Base-by-base conservation (phyloP, 768 basidiomycete species). In the Trichaptum fuscoviolaceum region DNA sequence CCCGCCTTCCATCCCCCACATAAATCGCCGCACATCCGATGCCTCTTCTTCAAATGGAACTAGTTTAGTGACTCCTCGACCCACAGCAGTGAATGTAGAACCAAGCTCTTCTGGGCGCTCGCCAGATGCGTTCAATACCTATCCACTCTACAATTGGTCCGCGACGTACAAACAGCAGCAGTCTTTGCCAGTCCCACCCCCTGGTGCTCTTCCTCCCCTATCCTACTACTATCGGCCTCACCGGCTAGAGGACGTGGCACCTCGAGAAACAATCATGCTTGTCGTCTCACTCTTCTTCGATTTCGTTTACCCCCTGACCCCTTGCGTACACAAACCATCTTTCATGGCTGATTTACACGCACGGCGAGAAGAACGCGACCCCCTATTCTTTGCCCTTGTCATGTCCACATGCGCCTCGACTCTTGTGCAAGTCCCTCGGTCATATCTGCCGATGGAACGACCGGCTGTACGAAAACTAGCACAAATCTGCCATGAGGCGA, bases 281-380 rank as follows among this genome's bases (percentile, higher is more conserved):
- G 91, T 96, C 70, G 88, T 95, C 68, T 84, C 89, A 52, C 85
- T 96, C 15, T 97, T 94, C 79, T 96, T 96, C 74, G 95, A 96
- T 75, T 96, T 93, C 74, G 92, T 96, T 62, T 95, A 95, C 76
- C 91, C 92, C 9, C 83, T 96, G 35, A 96, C 92, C 9, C 95
- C 95, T 6, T 94, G 92, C 75, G 79, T 97, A 58, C 95, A 97
- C 79, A 91, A 91, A 73, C 93, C 93, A 27, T 92, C 91, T 1
- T 95, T 95, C 75, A 89, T 94, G 86, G 89, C 91, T n/a, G 95
- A 95, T 77, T 80, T 97, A 34, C 87, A 89, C 69, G 81, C 86
- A 0, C 85, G 85, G 58, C 78, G 92, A 66, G 95, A 96, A 77
- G 93, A 95, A 73, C 85, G 87, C 23, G 92, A 96, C 71, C 93